Conservation (phyloP, 441 rosid species). For the Gossypium trilobum region DNA sequence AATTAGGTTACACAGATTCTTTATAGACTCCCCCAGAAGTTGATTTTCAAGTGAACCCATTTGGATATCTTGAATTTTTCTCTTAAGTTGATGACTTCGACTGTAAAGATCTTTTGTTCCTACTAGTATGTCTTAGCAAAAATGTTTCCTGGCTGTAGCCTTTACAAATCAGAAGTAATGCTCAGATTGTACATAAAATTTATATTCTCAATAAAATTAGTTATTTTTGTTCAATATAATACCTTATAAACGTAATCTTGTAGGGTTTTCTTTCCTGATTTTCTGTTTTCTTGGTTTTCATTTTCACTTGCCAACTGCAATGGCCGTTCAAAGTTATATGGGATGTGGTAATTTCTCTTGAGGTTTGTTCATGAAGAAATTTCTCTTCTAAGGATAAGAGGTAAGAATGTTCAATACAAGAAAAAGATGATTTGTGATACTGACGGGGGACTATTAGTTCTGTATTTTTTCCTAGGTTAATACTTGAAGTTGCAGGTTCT, state of each 20-base stretch:
- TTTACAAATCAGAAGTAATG: conserved; percentile 43
- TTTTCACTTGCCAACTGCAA: conserved; percentile 9
- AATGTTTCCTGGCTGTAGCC: conserved; percentile 46
- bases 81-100: conserved; percentile 49
- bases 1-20: conserved; percentile 66
- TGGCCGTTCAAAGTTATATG: conserved; percentile 10
- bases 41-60: conserved; percentile 43
- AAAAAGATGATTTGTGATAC: background rate
- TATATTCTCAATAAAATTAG: conserved; percentile 57
- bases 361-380: background rate
- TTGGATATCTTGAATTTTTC: conserved; percentile 44
- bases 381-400: conserved; percentile 1
- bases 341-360: background rate
- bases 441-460: background rate
- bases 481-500: conserved; percentile 13
- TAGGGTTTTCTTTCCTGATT: background rate
- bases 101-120: conserved; percentile 49
- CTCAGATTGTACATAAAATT: conserved; percentile 68
- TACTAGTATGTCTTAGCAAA: conserved; percentile 43
- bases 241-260: background rate
- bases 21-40: conserved; percentile 40
- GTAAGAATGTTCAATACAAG: background rate
- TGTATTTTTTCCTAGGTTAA: background rate
- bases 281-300: background rate
- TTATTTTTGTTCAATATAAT: conserved; percentile 27